Evolutionary conservation across 768 basidiomycete species (phyloP).

Genomic region (Pholiota molesta): DNA sequence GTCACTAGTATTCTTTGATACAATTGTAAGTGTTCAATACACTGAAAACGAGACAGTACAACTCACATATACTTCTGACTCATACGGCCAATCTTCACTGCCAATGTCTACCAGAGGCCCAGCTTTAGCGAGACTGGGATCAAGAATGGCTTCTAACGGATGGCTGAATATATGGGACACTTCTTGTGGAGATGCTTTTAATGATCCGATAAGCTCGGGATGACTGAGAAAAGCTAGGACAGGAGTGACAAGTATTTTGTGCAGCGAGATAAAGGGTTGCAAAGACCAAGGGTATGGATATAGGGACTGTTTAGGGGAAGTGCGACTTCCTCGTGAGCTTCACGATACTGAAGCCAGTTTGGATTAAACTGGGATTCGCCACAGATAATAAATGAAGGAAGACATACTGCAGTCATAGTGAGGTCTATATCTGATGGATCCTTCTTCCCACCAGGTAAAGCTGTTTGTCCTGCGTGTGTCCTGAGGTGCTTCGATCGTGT

Average conservation of each 20-base stretch:
- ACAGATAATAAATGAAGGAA: background rate
- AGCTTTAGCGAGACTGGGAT: constrained; percentile 51
- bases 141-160: constrained; percentile 72
- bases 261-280: constrained; percentile 70
- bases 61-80: constrained; percentile 72
- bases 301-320: constrained; percentile 60
- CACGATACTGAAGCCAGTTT: constrained; percentile 52
- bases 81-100: constrained; percentile 80
- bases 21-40: constrained; percentile 1
- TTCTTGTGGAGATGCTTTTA: constrained; percentile 64
- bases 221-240: constrained; percentile 73
- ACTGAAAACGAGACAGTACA: background rate
- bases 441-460: constrained; percentile 29
- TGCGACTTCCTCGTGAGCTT: constrained; percentile 85
- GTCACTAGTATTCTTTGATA: constrained; percentile 58
- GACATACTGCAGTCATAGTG: constrained; percentile 74
- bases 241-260: constrained; percentile 74
- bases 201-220: constrained; percentile 46
- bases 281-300: constrained; percentile 64
- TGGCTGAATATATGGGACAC: constrained; percentile 83
- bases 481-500: constrained; percentile 79
- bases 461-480: constrained; percentile 78
- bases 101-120: constrained; percentile 56
- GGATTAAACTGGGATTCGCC: constrained; percentile 1
- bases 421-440: constrained; percentile 53